A percentile compares a stretch with the other conserved stretches of the same genome.
Evolutionary conservation across 164 flowering plant species (phyloP).

Genomic region (Pachysandra terminalis): DNA sequence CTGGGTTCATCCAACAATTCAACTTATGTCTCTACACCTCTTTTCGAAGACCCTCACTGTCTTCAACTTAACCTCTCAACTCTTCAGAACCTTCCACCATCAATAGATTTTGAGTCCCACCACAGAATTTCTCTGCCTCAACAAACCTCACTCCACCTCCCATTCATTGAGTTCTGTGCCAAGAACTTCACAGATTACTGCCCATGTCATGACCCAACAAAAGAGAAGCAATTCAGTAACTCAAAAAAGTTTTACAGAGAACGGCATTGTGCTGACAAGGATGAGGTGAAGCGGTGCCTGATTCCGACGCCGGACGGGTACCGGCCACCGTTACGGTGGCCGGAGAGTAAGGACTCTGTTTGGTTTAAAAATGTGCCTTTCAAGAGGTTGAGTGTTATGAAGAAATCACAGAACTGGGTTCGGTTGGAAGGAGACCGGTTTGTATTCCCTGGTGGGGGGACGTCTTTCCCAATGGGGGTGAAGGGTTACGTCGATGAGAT

Average conservation of each 20-base stretch:
- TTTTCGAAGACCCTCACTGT: conserved; percentile 1
- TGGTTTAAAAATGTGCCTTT: conserved; percentile 59
- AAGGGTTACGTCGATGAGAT: conserved; percentile 41
- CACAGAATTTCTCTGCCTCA: conserved; percentile 22
- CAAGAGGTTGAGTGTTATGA: conserved; percentile 28
- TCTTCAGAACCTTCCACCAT: conserved; percentile 8
- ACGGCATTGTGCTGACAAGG: conserved; percentile 47
- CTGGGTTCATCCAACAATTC: conserved; percentile 30
- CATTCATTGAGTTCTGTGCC: conserved; percentile 26
- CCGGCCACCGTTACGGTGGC: conserved; percentile 49
- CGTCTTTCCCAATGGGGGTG: conserved; percentile 47
- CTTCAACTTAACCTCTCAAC: conserved; percentile 19
- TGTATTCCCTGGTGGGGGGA: conserved; percentile 63
- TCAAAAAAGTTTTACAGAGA: conserved; percentile 27
- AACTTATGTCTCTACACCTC: background rate
- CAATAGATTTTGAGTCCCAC: conserved; percentile 35
- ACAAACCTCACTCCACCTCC: background rate
- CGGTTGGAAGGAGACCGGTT: conserved; percentile 38
- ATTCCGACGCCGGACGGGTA: conserved; percentile 45
- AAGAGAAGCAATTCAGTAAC: conserved; percentile 18
- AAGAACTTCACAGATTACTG: conserved; percentile 45
- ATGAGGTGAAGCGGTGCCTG: conserved; percentile 31
- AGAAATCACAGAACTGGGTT: conserved; percentile 58
- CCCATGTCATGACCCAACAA: conserved; percentile 52
- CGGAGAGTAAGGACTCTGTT: conserved; percentile 39